A percentile compares a stretch with the other conserved stretches of the same genome.
Conservation (phyloP, 148 eudicot species). For the Simmondsia chinensis region DNA sequence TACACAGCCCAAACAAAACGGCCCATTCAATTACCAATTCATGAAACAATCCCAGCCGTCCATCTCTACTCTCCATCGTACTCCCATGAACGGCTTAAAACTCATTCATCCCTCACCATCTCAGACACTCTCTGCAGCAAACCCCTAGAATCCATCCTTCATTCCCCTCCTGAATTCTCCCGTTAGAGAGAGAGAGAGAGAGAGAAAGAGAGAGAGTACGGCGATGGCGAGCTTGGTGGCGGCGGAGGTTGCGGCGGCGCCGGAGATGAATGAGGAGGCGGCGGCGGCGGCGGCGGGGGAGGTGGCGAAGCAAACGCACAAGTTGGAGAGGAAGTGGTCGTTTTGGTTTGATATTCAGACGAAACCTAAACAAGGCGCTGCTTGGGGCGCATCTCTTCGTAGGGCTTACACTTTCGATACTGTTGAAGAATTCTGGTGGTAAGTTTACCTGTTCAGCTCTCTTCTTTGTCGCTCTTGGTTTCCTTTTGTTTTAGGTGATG, state of each 20-base stretch:
- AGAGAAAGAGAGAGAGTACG: too few relatives aligned
- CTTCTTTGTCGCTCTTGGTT: too few relatives aligned
- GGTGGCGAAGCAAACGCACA: conserved; percentile 43
- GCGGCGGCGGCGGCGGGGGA: conserved; percentile 14
- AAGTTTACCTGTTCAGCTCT: conserved; percentile 4
- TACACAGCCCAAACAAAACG: too few relatives aligned
- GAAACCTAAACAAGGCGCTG: conserved; percentile 85
- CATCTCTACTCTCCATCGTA: too few relatives aligned
- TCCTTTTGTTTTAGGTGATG: background rate
- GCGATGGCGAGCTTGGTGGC: conserved; percentile 14
- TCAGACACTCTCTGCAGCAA: too few relatives aligned
- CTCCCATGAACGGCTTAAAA: too few relatives aligned
- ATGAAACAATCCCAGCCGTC: too few relatives aligned
- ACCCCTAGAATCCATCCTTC: too few relatives aligned
- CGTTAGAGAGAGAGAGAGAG: too few relatives aligned
- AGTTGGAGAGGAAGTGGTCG: conserved; percentile 74
- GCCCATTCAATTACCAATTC: too few relatives aligned
- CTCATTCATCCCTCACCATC: too few relatives aligned
- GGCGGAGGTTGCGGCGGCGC: conserved; percentile 8
- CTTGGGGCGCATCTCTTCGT: conserved; percentile 73
- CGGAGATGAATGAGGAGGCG: conserved; percentile 14
- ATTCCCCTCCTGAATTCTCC: too few relatives aligned
- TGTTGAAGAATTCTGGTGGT: conserved; percentile 97
- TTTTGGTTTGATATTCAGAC: conserved; percentile 91
- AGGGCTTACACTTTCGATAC: conserved; percentile 76